Base-by-base conservation (phyloP, 805 yeast genomes). In the Lachancea quebecensis region DNA sequence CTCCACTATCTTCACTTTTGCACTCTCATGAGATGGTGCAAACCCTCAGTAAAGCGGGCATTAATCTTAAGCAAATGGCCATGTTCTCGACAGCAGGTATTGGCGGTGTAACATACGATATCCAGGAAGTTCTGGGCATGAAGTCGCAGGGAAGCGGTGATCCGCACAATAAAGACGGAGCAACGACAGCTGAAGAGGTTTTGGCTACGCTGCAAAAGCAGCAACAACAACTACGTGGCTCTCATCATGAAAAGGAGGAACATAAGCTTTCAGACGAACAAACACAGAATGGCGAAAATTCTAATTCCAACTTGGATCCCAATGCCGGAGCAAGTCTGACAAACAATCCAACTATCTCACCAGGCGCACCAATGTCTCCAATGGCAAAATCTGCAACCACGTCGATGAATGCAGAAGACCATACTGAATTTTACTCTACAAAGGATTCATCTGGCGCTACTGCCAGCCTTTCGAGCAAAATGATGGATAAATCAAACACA, bases 31-130 rank as follows among this genome's bases (percentile, higher is more conserved):
- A 54, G 36, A 51, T 53, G 33, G 45, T 49, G 8, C 53, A 54
- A 15, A 55, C 52, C 34, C 54, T 53, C 35, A 54, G 50, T 39
- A 50, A 47, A 43, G 56, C 52, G 29, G 51, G 53, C 32, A 39
- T 56, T 16, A 56, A 57, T 35, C 35, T 51, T 15, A 54, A 50
- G 35, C 54, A 54, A 37, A 54, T 56, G 54, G 60, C 59, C 4
- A 53, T 47, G 43, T 56, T 59, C 30, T 57, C 59, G 30, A 55
- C 57, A 1, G 64, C 62, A 7, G 64, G 64, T 12, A 54, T 60
- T 17, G 64, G 64, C 41, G 66, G 66, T 45, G 55, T 61, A 5
- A 56, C 59, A 2, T 61, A 60, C 39, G 64, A 60, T 39, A 50
- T 59, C 18, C 62, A 59, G 45, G 65, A 60, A 28, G 36, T 61